Conservation (phyloP, 768 basidiomycete genomes). For the Rhizopogon sp. region DNA sequence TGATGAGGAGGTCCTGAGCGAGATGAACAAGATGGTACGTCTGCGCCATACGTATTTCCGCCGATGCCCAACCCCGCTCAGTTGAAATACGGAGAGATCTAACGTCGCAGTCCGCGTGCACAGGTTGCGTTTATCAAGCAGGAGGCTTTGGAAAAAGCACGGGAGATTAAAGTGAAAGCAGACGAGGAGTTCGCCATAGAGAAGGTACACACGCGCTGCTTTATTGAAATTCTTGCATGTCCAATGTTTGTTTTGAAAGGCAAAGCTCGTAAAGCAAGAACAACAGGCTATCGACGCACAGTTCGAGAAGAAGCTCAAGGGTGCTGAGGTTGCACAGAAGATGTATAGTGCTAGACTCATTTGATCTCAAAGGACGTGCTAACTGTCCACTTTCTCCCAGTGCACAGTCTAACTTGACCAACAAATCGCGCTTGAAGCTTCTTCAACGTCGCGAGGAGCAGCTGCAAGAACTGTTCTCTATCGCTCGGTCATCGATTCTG, state of each 20-base stretch:
- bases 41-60: constrained; percentile 1
- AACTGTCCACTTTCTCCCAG: constrained; percentile 33
- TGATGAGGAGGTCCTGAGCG: constrained; percentile 91
- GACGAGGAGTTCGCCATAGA: constrained; percentile 99
- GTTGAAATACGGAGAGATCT: constrained; percentile 4
- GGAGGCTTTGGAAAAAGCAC: constrained; percentile 94
- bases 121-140: constrained; percentile 99
- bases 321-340: constrained; percentile 90
- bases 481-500: constrained; percentile 59
- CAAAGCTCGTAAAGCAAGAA: constrained; percentile 96
- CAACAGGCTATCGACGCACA: constrained; percentile 90
- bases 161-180: constrained; percentile 95
- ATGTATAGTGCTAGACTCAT: constrained; percentile 52
- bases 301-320: constrained; percentile 95
- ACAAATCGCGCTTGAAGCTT: constrained; percentile 89
- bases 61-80: constrained; percentile 3
- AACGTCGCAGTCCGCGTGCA: not conserved
- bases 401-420: constrained; percentile 92
- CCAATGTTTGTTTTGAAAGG: constrained; percentile 40
- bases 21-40: constrained; percentile 99
- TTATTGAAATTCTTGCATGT: not conserved
- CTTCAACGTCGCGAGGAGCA: constrained; percentile 91
- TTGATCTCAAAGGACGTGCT: not conserved
- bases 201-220: constrained; percentile 51
- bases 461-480: constrained; percentile 80